phyloP scores from a whole-genome alignment of 768 basidiomycete species.

The Hericium erinaceus region DNA sequence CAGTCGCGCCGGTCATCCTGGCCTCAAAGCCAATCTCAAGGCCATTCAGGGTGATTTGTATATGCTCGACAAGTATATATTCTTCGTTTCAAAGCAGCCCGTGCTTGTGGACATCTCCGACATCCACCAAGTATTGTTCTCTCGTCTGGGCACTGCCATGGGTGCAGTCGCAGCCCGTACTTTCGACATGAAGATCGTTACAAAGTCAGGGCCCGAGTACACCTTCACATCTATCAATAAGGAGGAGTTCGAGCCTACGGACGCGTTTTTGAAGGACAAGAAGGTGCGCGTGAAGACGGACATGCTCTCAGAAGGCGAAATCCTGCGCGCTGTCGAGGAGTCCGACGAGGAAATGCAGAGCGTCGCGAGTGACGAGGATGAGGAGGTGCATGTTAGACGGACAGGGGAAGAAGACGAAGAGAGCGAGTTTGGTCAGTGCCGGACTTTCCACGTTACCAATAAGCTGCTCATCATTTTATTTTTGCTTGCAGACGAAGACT shows the following conservation, averaged over 20 bases:
- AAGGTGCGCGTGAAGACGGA: constrained; percentile 93
- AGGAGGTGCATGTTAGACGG: constrained; percentile 37
- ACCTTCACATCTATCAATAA: constrained; percentile 92
- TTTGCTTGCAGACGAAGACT: constrained; percentile 65
- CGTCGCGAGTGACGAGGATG: constrained; percentile 61
- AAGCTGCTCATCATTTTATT: constrained; percentile 6
- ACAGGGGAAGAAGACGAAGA: constrained; percentile 63
- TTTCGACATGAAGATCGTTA: constrained; percentile 87
- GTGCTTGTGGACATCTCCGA: constrained; percentile 84
- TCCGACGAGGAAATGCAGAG: constrained; percentile 79
- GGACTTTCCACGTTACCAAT: not conserved
- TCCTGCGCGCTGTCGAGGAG: constrained; percentile 63
- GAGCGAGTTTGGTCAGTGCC: constrained; percentile 55
- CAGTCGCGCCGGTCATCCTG: constrained; percentile 83
- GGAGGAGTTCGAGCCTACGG: constrained; percentile 85
- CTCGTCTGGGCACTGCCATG: constrained; percentile 83
- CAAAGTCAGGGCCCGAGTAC: constrained; percentile 76
- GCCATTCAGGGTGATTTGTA: constrained; percentile 95
- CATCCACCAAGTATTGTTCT: constrained; percentile 86
- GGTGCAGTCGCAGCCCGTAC: constrained; percentile 79
- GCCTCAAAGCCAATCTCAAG: constrained; percentile 97
- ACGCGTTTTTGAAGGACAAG: constrained; percentile 80
- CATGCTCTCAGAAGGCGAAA: constrained; percentile 82
- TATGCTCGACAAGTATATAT: constrained; percentile 94
- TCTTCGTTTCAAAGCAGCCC: constrained; percentile 96